Base-by-base conservation (phyloP, 2,329 filamentous ascomycete genomes). In the Neonectria faginata region DNA sequence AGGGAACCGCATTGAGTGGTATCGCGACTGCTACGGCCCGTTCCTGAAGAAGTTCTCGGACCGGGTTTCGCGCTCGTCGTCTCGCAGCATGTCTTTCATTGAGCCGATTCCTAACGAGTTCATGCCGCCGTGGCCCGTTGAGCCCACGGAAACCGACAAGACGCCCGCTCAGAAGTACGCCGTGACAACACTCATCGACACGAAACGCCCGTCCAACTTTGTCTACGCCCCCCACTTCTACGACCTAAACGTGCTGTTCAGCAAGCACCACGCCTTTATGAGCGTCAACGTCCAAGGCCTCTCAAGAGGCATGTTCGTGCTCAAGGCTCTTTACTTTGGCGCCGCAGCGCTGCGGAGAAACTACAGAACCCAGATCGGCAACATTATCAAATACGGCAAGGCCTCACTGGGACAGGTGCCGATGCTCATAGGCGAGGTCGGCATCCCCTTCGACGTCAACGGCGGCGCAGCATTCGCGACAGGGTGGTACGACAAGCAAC, bases 151-250 rank as follows among this genome's bases (percentile, higher is more conserved):
- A 2, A 57, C 57, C 29, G 52, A 64, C 11, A 67, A 54, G 53
- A 25, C 41, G 12, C 39, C 36, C 0, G 27, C 33, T 20, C 73
- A 74, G 27, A 68, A 50, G 2, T 77, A 78, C 55, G 73, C 73
- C 27, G 74, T 67, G 41, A 72, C 70, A 33, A 77, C 72, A 0
- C 65, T 74, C 36, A 74, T 79, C 6, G 64, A 70, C 2, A 65
- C 70, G 8, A 64, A 66, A 11, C 75, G 73, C 11, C 79, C 74
- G 1, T 51, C 42, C 11, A 79, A 77, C 64, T 65, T 82, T n/a
- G 78, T 81, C 12, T 82, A 80, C 52, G 78, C 80, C 0, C 80
- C 80, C 5, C 80, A 82, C 62, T 82, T 81, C 62, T 82, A 82
- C 62, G 80, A 82, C 44, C 75, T 82, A 18, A 80, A 81, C 39